Conservation (phyloP, 2,329 filamentous ascomycete genomes). For the Botrytis squamosa region DNA sequence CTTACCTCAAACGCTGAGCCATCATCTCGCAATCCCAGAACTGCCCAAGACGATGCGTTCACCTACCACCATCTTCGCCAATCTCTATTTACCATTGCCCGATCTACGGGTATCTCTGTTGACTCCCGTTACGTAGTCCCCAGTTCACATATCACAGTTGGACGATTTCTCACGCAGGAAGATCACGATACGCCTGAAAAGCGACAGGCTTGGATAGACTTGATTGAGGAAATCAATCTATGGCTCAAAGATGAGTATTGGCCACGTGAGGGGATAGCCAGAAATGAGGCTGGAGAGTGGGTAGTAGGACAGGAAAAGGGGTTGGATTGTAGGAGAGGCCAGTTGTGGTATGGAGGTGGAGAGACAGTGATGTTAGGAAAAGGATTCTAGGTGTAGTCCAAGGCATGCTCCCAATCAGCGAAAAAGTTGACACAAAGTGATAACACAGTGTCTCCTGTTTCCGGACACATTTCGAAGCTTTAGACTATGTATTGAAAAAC, state of each 20-base stretch:
- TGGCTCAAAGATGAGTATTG: conserved; percentile 73
- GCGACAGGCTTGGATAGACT: conserved; percentile 61
- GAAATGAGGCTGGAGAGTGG: conserved; percentile 66
- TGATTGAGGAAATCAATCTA: conserved; percentile 73
- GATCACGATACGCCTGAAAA: conserved; percentile 57
- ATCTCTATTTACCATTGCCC: conserved; percentile 67
- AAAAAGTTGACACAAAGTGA: neutral
- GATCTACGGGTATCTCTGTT: conserved; percentile 63
- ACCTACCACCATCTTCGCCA: conserved; percentile 89
- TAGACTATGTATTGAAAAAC: neutral
- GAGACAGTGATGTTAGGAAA: conserved; percentile 64
- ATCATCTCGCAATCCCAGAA: conserved; percentile 31
- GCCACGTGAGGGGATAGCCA: conserved; percentile 48
- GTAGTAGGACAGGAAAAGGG: conserved; percentile 83
- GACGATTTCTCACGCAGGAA: conserved; percentile 67
- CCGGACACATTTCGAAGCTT: no score
- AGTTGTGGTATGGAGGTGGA: conserved; percentile 85
- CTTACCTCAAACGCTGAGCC: conserved; percentile 28
- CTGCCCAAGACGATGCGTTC: conserved; percentile 60
- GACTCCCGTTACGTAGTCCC: conserved; percentile 83
- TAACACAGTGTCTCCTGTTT: neutral
- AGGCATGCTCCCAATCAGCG: neutral
- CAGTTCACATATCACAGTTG: conserved; percentile 86
- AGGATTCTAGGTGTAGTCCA: conserved; percentile 48
- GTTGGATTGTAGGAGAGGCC: conserved; percentile 70